Base-by-base conservation (phyloP, 495 filamentous ascomycete genomes). In the Aspergillus indologenus region DNA sequence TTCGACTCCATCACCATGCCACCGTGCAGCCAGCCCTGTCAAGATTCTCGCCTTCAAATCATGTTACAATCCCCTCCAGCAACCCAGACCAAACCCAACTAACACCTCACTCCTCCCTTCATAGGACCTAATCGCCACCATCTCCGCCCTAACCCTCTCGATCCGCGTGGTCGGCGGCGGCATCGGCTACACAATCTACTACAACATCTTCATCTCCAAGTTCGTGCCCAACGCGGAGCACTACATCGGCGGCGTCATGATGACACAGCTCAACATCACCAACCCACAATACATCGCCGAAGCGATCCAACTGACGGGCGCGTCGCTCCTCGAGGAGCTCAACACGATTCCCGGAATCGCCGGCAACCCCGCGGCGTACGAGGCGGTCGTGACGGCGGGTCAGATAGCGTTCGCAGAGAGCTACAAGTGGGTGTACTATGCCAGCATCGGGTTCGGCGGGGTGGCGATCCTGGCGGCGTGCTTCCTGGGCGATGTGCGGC, bases 171-270 rank as follows among this genome's bases (percentile, higher is more conserved):
- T 89, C 34, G 88, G 88, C 34, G 87, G 88, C 40, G 75, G 82
- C 31, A 83, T 91, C 54, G 88, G 88, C 45, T 91, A 90, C 67
- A 81, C 81, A 21, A 81, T 86, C 58, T 91, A 91, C 79, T 90
- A 85, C 79, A 91, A 90, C 66, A 79, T 91, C 63, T 91, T 89
- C 73, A 68, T 83, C 62, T 78, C 79, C 62, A 88, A 87, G 71
- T 85, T 90, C 58, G 61, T 79, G 15, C 79, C 83, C 0, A 69
- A 75, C 19, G 80, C 85, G 31, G 67, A 55, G 9, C 50, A 77
- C 47, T 78, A 81, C 54, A 80, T 89, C 17, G 81, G 79, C 20
- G 78, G 75, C 9, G 76, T 80, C 1, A 85, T 86, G 76, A 54
- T 71, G 3, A 64, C 68, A 15, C 55, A 82, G 53, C 71, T 82